Evolutionary conservation across 2,329 filamentous ascomycete genomes (phyloP).

Genomic region (Pseudogymnoascus sp.): DNA sequence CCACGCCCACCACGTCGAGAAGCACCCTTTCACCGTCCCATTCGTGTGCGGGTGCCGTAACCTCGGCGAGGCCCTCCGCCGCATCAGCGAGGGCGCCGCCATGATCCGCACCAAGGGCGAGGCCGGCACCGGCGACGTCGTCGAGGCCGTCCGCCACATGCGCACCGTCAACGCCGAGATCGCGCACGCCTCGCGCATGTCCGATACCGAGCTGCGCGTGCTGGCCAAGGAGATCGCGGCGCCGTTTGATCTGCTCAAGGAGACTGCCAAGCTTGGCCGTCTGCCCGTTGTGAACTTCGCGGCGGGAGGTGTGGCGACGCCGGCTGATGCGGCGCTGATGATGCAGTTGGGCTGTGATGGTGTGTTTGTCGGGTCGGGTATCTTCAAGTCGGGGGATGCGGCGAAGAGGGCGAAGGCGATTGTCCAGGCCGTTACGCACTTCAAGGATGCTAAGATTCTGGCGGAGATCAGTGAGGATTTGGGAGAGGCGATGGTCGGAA

Average conservation of each 20-base stretch:
- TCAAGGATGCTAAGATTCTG: slow-evolving; percentile 72
- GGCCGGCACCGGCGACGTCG: slow-evolving; percentile 91
- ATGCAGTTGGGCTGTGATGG: slow-evolving; percentile 99
- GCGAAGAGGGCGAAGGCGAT: slow-evolving; percentile 88
- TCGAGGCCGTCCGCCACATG: slow-evolving; percentile 95
- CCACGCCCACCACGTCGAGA: slow-evolving; percentile 83
- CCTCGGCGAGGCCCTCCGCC: slow-evolving; percentile 82
- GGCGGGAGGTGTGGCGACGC: slow-evolving; percentile 97
- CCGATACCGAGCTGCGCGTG: slow-evolving; percentile 65
- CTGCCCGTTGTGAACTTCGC: slow-evolving; percentile 97
- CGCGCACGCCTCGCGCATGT: slow-evolving; percentile 55
- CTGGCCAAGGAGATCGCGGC: slow-evolving; percentile 75
- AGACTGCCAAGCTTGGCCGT: slow-evolving; percentile 79
- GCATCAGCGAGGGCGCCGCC: slow-evolving; percentile 87
- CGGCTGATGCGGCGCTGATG: slow-evolving; percentile 93
- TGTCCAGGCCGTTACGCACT: slow-evolving; percentile 89
- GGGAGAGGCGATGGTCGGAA: slow-evolving; percentile 97
- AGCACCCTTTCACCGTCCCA: slow-evolving; percentile 70
- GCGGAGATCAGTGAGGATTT: slow-evolving; percentile 81
- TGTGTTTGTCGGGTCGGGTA: slow-evolving; percentile 92
- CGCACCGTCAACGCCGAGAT: slow-evolving; percentile 82
- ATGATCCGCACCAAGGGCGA: slow-evolving; percentile 99
- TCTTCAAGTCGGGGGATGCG: slow-evolving; percentile 94
- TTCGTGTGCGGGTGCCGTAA: slow-evolving; percentile 97
- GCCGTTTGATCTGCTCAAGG: slow-evolving; percentile 69